Evolutionary conservation across 495 filamentous ascomycete species (phyloP), one percentile per base, ranked within the genome.

Genomic region (Podospora bellae-mahoneyi): DNA sequence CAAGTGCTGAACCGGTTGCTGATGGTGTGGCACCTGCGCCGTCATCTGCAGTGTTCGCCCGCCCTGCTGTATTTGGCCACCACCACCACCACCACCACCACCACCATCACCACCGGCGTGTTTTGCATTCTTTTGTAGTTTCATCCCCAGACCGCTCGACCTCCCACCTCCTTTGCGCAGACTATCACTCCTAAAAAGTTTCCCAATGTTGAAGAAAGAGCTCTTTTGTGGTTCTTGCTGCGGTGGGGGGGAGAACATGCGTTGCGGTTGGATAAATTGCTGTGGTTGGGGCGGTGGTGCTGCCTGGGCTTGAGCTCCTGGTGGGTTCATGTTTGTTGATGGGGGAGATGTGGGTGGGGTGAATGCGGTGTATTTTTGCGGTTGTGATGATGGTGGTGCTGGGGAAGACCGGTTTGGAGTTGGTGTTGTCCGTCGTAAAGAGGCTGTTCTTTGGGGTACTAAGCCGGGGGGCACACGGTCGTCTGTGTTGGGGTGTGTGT

Each of bases 11-110:
- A 27, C 28, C 34, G 60, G 60, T 26, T 62, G 62, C 30, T 60
- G 53, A 6, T 54, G 60, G 10, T 63, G 62, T 13, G 39, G 65
- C 18, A 54, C 48, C 39, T 60, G 34, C 19, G 62, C 66, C 6
- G 66, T 61, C 10, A n/a, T 4, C 39, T 69, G 69, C 65, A 67
- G 39, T 13, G 39, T 48, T 13, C 39, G 39, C 9, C 39, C 34
- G 1, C 6, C 34, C 5, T 5, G 34, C 39, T 48, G 39, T 0
- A 48, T 10, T 48, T 48, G 39, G 23, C 23, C 23, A 23, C 23
- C 23, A 23, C 23, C 23, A 23, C 20, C 20, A 23, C 20, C 20
- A 23, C 20, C 20, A 23, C 20, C 20, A 1, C 20, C 20, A 23
- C 23, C 23, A 23, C 20, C 20, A 23, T 1, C 23, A 23, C 23